phyloP scores from a whole-genome alignment of 441 rosid species.

The Jatropha multifida region DNA sequence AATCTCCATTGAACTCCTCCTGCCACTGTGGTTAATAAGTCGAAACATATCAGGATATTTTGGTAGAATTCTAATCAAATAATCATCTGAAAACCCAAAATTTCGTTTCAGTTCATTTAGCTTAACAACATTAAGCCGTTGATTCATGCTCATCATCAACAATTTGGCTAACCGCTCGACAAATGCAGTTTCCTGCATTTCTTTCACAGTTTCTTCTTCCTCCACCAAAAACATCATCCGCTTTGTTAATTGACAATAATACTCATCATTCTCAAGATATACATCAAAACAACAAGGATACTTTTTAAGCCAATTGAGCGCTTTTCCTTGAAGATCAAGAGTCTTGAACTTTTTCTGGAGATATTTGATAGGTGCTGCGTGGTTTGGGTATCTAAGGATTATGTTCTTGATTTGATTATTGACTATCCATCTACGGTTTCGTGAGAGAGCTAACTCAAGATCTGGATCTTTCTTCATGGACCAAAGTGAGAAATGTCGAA shows the following conservation, averaged over 20 bases:
- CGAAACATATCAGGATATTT: constrained; percentile 60
- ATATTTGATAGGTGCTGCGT: constrained; percentile 50
- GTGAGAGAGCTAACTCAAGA: constrained; percentile 72
- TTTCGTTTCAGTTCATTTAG: constrained; percentile 71
- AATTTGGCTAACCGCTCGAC: constrained; percentile 63
- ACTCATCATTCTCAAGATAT: constrained; percentile 58
- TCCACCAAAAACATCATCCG: constrained; percentile 71
- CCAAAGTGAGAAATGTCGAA: constrained; percentile 74
- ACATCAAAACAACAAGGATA: constrained; percentile 84
- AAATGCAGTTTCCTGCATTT: constrained; percentile 55
- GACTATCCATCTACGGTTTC: constrained; percentile 83
- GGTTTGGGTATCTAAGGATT: constrained; percentile 66
- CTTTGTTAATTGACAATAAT: constrained; percentile 67
- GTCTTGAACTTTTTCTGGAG: constrained; percentile 93
- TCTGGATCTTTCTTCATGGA: constrained; percentile 88
- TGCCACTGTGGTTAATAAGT: constrained; percentile 65
- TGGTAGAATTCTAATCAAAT: constrained; percentile 62
- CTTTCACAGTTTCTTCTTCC: constrained; percentile 77
- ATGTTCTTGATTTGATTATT: constrained; percentile 86
- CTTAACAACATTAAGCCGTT: constrained; percentile 69
- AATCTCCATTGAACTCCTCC: constrained; percentile 92
- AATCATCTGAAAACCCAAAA: constrained; percentile 87
- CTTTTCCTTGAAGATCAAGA: constrained; percentile 94
- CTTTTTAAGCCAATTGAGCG: constrained; percentile 84
- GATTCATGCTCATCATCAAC: constrained; percentile 80